Evolutionary conservation across 257 asterid species (phyloP).

Genomic region (Ehretia macrophylla): DNA sequence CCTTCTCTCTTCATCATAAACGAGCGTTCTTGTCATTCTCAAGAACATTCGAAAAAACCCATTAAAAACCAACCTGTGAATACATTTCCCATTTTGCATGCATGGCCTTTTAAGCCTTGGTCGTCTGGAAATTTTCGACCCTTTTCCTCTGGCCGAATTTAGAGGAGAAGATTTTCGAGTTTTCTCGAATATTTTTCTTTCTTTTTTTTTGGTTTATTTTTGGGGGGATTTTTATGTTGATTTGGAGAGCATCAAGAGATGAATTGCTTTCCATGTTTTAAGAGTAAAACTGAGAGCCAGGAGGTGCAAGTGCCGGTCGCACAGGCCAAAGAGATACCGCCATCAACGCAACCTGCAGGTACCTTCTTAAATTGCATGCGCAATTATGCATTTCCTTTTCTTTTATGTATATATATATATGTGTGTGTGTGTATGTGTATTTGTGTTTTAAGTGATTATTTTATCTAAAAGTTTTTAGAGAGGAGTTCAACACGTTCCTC

Average conservation of each 20-base stretch:
- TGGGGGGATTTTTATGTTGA: background rate
- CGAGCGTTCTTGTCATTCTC: too few relatives aligned
- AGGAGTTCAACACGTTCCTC: too few relatives aligned
- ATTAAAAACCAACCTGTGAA: too few relatives aligned
- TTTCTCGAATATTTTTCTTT: constrained; percentile 1
- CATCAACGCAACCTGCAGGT: constrained; percentile 31
- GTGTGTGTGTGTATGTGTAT: too few relatives aligned
- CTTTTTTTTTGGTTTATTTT: background rate
- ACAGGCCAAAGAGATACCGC: constrained; percentile 34
- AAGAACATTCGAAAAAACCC: too few relatives aligned
- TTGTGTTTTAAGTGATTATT: too few relatives aligned
- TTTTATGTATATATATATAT: constrained; percentile 11
- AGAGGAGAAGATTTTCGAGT: constrained; percentile 1
- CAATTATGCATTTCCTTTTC: constrained; percentile 2
- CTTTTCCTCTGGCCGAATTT: background rate
- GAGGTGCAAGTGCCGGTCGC: constrained; percentile 33
- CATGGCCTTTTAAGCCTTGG: too few relatives aligned
- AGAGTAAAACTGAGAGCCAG: constrained; percentile 23
- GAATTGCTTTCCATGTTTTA: constrained; percentile 85
- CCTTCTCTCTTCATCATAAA: too few relatives aligned
- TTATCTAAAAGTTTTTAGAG: too few relatives aligned
- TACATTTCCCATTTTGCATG: too few relatives aligned
- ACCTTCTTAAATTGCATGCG: background rate
- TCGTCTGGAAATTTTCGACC: background rate
- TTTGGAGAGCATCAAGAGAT: constrained; percentile 30